Percentiles rank a stretch among this genome's conserved stretches.
Evolutionary conservation across 129 eudicot genomes (phyloP).

Genomic region (Pseudognaphalium luteoalbum): DNA sequence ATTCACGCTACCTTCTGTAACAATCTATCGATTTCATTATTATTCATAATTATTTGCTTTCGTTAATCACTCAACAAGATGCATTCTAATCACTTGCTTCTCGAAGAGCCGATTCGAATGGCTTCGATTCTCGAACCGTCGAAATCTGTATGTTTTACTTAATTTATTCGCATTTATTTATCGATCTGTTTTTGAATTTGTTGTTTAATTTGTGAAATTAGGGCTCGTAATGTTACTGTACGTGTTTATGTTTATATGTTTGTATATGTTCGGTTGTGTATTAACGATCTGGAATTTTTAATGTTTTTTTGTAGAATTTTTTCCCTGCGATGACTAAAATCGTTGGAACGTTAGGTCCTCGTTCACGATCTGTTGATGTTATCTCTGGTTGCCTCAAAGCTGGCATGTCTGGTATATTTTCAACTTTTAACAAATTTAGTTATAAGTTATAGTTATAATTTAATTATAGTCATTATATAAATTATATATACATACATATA

Average conservation of each 20-base stretch:
- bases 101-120: conserved; percentile 92
- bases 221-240: background rate
- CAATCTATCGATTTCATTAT: background rate
- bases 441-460: no score
- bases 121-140: conserved; percentile 91
- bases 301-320: conserved; percentile 50
- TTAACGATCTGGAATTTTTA: conserved; percentile 17
- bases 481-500: background rate
- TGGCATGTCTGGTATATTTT: conserved; percentile 69
- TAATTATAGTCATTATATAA: no score
- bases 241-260: background rate
- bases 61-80: conserved; percentile 34
- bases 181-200: conserved; percentile 21
- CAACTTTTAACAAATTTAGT: background rate
- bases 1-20: conserved; percentile 19
- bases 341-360: conserved; percentile 87
- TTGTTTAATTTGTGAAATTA: background rate
- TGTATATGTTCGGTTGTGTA: background rate
- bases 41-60: background rate
- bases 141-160: conserved; percentile 51
- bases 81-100: conserved; percentile 88
- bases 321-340: conserved; percentile 94
- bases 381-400: conserved; percentile 73
- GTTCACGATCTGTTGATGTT: conserved; percentile 79
- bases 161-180: background rate